Base-by-base conservation (phyloP, 495 filamentous ascomycete genomes). In the Mytilinidion resinicola region DNA sequence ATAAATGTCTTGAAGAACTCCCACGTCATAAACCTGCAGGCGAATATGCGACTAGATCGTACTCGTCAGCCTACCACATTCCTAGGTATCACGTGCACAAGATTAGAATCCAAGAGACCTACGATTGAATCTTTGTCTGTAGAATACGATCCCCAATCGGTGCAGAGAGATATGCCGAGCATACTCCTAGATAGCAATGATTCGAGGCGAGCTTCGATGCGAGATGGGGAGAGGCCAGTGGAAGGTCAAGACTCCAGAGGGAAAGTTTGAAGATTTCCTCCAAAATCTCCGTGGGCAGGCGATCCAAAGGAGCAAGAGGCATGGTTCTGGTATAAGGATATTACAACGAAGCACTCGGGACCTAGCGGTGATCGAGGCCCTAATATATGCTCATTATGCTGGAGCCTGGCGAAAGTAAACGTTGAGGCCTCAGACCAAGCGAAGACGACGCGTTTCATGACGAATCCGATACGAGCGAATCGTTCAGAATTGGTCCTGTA, bases 11-110 rank as follows among this genome's bases (percentile, higher is more conserved):
- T 36, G 53, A 65, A 61, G 55, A 47, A 61, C 1, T 53, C 15
- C 62, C 62, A 65, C 11, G 58, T 65, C 62, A 65, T 61, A 53
- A 53, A 65, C 46, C 47, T 56, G 12, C 3, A 15, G 1, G 57
- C 49, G 41, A 65, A 65, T 17, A 65, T 52, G 12, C 42, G 48
- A 9, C 57, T 54, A 6, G 25, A 30, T 30, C 25, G 6, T 30
- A 3, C 25, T 6, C 25, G 6, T 30, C 25, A 30, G 25, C 25
- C 25, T 30, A 30, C 25, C 6, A 30, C 25, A 30, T 30, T 30
- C 2, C 6, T 6, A 30, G 2, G 25, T 6, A 30, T 30, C 25
- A 30, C 6, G 25, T 30, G 25, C 25, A 30, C 25, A 2, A 6
- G 25, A 30, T 2, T 30, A 3, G 25, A 30, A 30, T n/a, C 25